Evolutionary conservation across 208 protist genomes (phyloP), one percentile per base, ranked within the genome.

Genomic region (Entamoeba moshkovskii): DNA sequence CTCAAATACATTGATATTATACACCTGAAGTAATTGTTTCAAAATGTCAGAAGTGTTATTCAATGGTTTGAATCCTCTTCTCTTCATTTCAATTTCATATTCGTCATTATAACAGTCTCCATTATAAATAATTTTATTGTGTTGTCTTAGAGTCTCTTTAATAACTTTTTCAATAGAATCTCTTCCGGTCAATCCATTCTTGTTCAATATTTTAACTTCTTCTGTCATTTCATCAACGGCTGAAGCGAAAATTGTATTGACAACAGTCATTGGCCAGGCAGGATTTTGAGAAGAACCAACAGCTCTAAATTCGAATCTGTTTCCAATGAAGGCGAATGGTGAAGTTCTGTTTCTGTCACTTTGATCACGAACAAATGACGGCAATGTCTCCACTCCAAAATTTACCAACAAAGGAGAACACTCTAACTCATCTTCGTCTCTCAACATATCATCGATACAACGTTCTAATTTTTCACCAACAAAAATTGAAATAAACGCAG

Each of bases 301-400:
- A 4, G 96, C 96, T 92, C 97, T 95, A 95, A 98, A 98, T 93
- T 98, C 97, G 95, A 98, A 98, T 93, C 96, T 96, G 93, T 97
- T 97, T 91, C 96, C 96, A 91, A 96, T 97, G 93, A 97, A 98
- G 33, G 97, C 96, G 94, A 98, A 97, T 92, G 97, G 97, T 25
- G 97, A 97, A 45, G 97, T 98, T 94, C 97, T 94, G 95, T 98
- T 98, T 94, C 97, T 95, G 95, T 98, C 97, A 92, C 94, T 96
- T 13, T 73, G 92, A 48, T 97, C 94, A n/a, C 93, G 38, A n/a
- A 45, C 92, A 38, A 97, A 46, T 4, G 92, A 42, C 6, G 59
- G 59, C 29, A 73, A 73, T 25, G 59, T 73, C 4, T 73, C 59
- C 29, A 73, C n/a, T 11, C 59, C 59, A 73, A 73, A 73, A 25